Evolutionary conservation across 352 stramenopile genomes (phyloP).

Genomic region (Phytophthora pistaciae): DNA sequence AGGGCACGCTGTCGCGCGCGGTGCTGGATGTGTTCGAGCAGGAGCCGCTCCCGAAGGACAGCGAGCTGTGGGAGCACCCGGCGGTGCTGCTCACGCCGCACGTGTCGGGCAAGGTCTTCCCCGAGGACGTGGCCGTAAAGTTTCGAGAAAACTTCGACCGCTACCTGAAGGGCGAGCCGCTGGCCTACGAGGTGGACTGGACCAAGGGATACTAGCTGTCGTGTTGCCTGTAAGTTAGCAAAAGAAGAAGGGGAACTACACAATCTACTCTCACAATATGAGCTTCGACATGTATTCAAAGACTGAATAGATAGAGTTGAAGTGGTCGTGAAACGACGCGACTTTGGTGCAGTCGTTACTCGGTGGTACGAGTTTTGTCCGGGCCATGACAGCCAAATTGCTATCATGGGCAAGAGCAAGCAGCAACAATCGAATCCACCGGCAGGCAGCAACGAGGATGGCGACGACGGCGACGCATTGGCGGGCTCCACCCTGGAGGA

Average conservation of each 20-base stretch:
- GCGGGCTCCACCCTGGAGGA: constrained; percentile 43
- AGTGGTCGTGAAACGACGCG: neutral
- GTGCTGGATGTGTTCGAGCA: constrained; percentile 74
- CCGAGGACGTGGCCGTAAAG: constrained; percentile 77
- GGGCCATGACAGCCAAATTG: constrained; percentile 9
- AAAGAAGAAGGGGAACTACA: neutral
- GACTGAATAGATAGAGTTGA: neutral
- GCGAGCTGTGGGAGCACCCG: constrained; percentile 68
- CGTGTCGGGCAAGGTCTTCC: constrained; percentile 79
- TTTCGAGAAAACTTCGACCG: constrained; percentile 73
- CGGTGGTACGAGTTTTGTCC: neutral
- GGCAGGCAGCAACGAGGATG: constrained; percentile 12
- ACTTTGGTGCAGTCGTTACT: constrained; percentile 19
- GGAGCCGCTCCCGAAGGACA: constrained; percentile 62
- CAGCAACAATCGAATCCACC: constrained; percentile 29
- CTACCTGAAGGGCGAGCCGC: constrained; percentile 45
- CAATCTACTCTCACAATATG: neutral
- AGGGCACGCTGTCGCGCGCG: constrained; percentile 59
- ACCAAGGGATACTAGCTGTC: constrained; percentile 54
- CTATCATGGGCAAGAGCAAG: constrained; percentile 31
- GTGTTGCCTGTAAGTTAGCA: neutral
- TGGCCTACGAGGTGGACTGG: constrained; percentile 67
- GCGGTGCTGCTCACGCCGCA: constrained; percentile 84
- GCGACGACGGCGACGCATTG: constrained; percentile 15
- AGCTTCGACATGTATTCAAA: neutral